Evolutionary conservation across 2,329 filamentous ascomycete species (phyloP).

Genomic region (Phaeophleospora eucalypticola): DNA sequence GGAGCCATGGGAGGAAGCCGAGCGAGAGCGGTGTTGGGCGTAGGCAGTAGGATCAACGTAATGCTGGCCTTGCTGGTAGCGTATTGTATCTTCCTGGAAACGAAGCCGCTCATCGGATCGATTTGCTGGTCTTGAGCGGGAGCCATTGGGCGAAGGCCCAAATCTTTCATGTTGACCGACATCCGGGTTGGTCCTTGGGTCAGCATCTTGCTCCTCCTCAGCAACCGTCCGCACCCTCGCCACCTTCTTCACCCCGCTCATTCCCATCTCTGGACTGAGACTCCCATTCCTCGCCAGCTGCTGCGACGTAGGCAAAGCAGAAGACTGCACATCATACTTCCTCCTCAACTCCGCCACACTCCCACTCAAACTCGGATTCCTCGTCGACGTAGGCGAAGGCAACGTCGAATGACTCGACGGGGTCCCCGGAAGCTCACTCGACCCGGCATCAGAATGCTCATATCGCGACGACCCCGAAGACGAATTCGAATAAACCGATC

Average conservation of each 20-base stretch:
- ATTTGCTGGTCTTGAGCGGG: slow-evolving; percentile 11
- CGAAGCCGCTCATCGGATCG: slow-evolving; percentile 16
- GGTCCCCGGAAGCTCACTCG: slow-evolving; percentile 29
- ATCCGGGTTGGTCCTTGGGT: slow-evolving; percentile 8
- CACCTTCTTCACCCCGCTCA: neutral
- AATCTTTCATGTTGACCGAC: slow-evolving; percentile 12
- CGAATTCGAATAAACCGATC: slow-evolving; percentile 22
- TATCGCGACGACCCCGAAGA: slow-evolving; percentile 30
- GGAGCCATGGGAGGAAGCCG: slow-evolving; percentile 23
- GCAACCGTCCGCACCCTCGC: slow-evolving; percentile 13
- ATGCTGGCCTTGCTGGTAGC: slow-evolving; percentile 20
- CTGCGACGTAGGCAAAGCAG: neutral
- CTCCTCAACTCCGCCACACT: slow-evolving; percentile 30
- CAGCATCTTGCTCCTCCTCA: slow-evolving; percentile 13
- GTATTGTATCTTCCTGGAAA: slow-evolving; percentile 24
- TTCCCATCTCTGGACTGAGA: slow-evolving; percentile 15
- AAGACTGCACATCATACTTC: slow-evolving; percentile 27
- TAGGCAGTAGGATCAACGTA: slow-evolving; percentile 19
- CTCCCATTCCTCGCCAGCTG: slow-evolving; percentile 13
- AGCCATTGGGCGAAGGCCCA: slow-evolving; percentile 18
- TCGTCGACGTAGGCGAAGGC: slow-evolving; percentile 27
- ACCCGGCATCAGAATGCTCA: slow-evolving; percentile 29
- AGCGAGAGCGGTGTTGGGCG: slow-evolving; percentile 26
- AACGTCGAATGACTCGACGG: slow-evolving; percentile 31
- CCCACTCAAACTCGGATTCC: slow-evolving; percentile 18